Percentiles rank a stretch among this genome's conserved stretches.
Conservation (phyloP, 192 early-diverging fungal species). For the Mortierella alpina region DNA sequence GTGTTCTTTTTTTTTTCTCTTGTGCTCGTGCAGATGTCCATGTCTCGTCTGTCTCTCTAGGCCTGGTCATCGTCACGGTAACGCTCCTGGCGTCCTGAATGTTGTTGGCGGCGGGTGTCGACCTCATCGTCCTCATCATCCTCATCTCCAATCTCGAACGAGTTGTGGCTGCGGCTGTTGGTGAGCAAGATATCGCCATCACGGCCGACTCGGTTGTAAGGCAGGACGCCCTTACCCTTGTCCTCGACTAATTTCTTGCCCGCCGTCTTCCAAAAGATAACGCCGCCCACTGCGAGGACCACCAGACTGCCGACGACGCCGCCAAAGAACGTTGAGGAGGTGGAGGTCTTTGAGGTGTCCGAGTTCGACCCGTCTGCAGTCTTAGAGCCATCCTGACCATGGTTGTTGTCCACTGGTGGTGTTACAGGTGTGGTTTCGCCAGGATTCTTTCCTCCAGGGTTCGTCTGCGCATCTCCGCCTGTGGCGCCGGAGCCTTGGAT, state of each 20-base stretch:
- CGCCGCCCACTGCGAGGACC: slow-evolving; percentile 31
- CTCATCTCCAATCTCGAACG: slow-evolving; percentile 50
- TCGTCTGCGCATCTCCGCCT: not conserved
- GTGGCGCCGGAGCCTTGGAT: slow-evolving; percentile 44
- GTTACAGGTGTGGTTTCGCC: not conserved
- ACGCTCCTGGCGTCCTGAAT: slow-evolving; percentile 46
- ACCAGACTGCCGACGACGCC: slow-evolving; percentile 35
- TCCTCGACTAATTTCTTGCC: slow-evolving; percentile 47
- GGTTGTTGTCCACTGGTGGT: not conserved
- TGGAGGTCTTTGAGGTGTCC: not conserved
- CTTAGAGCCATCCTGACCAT: not conserved
- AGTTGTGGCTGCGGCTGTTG: slow-evolving; percentile 37
- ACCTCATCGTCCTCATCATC: slow-evolving; percentile 49
- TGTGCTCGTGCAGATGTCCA: not conserved
- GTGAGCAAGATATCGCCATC: slow-evolving; percentile 39
- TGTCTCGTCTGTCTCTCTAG: slow-evolving; percentile 1
- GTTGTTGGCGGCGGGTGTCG: slow-evolving; percentile 19
- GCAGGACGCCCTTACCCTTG: slow-evolving; percentile 51
- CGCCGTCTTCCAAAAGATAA: slow-evolving; percentile 52
- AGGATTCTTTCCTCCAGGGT: slow-evolving; percentile 3
- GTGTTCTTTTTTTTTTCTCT: not conserved
- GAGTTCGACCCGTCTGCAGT: not conserved
- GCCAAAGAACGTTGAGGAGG: slow-evolving; percentile 47
- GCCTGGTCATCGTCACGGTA: slow-evolving; percentile 44
- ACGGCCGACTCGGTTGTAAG: slow-evolving; percentile 40